These are phyloP conservation scores for Tinospora cordifolia DNA, from an alignment of 164 flowering plant genomes.

Conservation along the genomic window DNA sequence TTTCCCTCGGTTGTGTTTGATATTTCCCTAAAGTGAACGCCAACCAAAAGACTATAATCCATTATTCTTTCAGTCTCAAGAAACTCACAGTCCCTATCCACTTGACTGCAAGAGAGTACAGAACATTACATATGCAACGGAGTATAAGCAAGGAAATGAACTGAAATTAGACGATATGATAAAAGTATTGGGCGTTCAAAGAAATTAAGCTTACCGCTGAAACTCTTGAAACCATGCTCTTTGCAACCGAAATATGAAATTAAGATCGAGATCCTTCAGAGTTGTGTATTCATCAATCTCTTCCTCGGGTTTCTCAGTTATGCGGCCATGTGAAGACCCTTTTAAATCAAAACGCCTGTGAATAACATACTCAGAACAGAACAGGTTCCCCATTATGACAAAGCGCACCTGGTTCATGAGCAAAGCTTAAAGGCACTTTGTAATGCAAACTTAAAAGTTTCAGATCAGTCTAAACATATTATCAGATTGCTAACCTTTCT, in stretches of 20 bases:
- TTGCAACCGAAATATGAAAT: conserved; percentile 56
- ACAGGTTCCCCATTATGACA: conserved; percentile 74
- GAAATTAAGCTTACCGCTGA: conserved; percentile 35
- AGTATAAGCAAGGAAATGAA: neutral
- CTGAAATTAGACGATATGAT: too few relatives aligned
- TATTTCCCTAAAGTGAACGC: conserved; percentile 60
- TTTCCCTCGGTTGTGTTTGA: conserved; percentile 15
- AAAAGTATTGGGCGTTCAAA: neutral
- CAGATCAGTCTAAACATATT: neutral
- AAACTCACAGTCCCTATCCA: conserved; percentile 72
- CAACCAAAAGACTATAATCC: conserved; percentile 82
- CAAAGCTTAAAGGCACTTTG: neutral
- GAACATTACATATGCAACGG: neutral
- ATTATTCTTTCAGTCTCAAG: conserved; percentile 73
- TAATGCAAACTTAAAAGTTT: neutral
- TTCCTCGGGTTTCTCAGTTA: conserved; percentile 56
- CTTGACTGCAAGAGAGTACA: conserved; percentile 41
- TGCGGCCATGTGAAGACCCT: conserved; percentile 77
- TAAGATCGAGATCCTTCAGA: conserved; percentile 77
- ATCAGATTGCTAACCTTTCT: conserved; percentile 39
- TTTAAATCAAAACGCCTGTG: conserved; percentile 73
- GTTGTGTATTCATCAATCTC: conserved; percentile 62
- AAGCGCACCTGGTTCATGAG: conserved; percentile 48
- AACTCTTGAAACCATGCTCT: conserved; percentile 68
- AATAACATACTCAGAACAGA: conserved; percentile 54